Evolutionary conservation across 2,329 filamentous ascomycete genomes (phyloP).

Genomic region (Aspergillus calidoustus): DNA sequence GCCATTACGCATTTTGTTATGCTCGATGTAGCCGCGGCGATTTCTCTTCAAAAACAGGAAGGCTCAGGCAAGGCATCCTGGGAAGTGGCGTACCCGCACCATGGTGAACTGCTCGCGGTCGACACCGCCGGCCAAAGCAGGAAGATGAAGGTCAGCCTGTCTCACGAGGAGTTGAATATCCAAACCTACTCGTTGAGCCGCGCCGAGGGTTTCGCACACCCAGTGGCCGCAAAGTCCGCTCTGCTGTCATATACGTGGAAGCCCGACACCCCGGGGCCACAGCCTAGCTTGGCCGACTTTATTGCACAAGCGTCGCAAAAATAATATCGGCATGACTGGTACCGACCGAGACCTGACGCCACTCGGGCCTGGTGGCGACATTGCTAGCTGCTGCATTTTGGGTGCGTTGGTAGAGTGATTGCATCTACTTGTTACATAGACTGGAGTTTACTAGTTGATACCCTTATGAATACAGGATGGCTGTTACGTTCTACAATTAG

Average conservation of each 20-base stretch:
- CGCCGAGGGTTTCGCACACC: slow-evolving; percentile 23
- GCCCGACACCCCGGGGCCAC: slow-evolving; percentile 8
- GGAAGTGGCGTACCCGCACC: slow-evolving; percentile 39
- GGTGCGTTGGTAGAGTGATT: background rate
- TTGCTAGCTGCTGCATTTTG: background rate
- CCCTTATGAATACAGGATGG: background rate
- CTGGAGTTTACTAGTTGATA: background rate
- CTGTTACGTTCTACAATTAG: background rate
- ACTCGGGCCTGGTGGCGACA: background rate
- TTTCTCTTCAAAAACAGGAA: slow-evolving; percentile 27
- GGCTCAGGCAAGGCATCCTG: slow-evolving; percentile 24
- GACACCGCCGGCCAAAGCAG: slow-evolving; percentile 28
- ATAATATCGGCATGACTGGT: background rate
- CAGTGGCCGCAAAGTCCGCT: slow-evolving; percentile 17
- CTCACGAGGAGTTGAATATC: slow-evolving; percentile 32
- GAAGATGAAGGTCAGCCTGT: slow-evolving; percentile 39
- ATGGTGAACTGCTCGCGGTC: slow-evolving; percentile 38
- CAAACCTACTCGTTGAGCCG: slow-evolving; percentile 25
- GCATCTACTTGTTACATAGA: background rate
- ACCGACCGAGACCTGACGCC: background rate
- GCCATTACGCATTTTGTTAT: slow-evolving; percentile 42
- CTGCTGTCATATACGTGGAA: slow-evolving; percentile 31
- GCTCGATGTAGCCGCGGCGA: slow-evolving; percentile 42
- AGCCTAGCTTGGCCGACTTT: slow-evolving; percentile 34
- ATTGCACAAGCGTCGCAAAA: slow-evolving; percentile 24